These are phyloP conservation scores for Gossypioides kirkii DNA, from an alignment of 345 rosid genomes.

Conservation along the genomic window DNA sequence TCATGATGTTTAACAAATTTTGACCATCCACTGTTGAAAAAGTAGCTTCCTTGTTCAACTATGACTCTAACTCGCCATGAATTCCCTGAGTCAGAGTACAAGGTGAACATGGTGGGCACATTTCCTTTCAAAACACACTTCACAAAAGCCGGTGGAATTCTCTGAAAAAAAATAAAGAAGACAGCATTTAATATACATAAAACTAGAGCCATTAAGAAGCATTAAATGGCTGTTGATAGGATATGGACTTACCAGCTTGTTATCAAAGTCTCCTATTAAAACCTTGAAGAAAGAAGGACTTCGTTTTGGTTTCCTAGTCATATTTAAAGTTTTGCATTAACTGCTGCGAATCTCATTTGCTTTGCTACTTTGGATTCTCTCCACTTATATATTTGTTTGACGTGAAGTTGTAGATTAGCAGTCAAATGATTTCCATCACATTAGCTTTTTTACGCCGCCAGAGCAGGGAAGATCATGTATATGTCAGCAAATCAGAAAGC, in stretches of 20 bases:
- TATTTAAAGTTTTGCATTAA: neutral
- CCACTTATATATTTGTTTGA: neutral
- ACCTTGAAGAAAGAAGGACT: constrained; percentile 2
- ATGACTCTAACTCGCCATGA: neutral
- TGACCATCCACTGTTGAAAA: constrained; percentile 7
- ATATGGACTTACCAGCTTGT: neutral
- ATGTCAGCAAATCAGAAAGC: neutral
- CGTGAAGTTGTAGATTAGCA: neutral
- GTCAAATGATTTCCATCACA: neutral
- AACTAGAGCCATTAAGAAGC: neutral
- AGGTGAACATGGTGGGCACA: neutral
- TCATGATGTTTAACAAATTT: neutral
- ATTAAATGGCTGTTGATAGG: neutral
- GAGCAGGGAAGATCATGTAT: too few species aligned
- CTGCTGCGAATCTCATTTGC: neutral
- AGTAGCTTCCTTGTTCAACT: neutral
- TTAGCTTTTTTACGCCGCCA: too few species aligned
- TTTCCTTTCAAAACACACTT: neutral
- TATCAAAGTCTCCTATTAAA: neutral
- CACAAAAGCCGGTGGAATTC: constrained; percentile 6
- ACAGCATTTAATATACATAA: neutral
- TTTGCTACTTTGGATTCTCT: neutral
- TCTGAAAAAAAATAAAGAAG: neutral
- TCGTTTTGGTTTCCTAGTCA: neutral
- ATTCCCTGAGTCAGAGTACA: neutral